Conservation (phyloP, 208 protist species). For the Leishmania mexicana region DNA sequence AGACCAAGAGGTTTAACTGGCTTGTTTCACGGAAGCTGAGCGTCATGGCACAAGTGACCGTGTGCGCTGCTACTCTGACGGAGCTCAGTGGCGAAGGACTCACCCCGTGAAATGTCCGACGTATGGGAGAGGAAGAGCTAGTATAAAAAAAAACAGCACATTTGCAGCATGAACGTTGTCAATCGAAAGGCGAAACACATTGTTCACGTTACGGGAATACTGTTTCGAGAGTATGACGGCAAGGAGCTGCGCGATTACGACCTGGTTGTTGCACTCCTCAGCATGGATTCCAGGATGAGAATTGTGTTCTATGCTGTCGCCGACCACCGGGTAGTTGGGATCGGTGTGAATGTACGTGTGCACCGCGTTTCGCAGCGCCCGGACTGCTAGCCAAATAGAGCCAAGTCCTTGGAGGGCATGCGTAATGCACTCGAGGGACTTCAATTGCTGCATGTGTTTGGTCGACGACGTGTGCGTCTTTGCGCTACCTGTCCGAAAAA, state of each 20-base stretch:
- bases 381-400: constrained; percentile 74
- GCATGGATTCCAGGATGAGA: constrained; percentile 94
- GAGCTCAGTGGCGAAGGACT: constrained; percentile 32
- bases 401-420: constrained; percentile 88
- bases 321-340: constrained; percentile 69
- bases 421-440: constrained; percentile 67
- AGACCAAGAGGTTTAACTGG: constrained; percentile 77
- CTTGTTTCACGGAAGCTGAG: constrained; percentile 91
- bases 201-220: constrained; percentile 51
- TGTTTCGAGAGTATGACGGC: constrained; percentile 66
- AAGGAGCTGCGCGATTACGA: constrained; percentile 63
- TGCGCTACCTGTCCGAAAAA: constrained; percentile 8
- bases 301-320: constrained; percentile 76
- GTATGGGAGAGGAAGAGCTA: constrained; percentile 50
- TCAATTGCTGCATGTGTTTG: constrained; percentile 62
- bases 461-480: constrained; percentile 61
- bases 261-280: constrained; percentile 81
- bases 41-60: constrained; percentile 82
- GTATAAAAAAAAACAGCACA: constrained; percentile 33
- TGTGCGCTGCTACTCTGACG: constrained; percentile 81
- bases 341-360: constrained; percentile 95
- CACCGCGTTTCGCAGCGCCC: constrained; percentile 91
- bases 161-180: constrained; percentile 84
- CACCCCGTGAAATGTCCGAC: constrained; percentile 36
- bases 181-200: constrained; percentile 89